A percentile compares a stretch with the other conserved stretches of the same genome.
phyloP scores from a whole-genome alignment of 139 green algal genomes.

The Closterium sp. region DNA sequence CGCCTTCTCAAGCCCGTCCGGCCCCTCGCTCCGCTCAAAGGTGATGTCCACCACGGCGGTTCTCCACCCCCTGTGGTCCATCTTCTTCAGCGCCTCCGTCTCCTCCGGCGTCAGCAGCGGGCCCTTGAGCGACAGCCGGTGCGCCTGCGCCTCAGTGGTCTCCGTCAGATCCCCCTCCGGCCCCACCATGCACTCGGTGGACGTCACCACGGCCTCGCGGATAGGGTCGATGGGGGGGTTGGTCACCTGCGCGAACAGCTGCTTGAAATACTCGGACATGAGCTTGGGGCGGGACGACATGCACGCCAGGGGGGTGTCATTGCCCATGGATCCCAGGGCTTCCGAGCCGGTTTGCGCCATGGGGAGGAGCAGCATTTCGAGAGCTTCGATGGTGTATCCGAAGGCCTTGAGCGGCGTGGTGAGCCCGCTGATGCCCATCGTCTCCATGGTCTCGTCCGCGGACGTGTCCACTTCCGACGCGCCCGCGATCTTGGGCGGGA shows the following conservation, averaged over 20 bases:
- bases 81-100: conserved; percentile 65
- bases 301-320: conserved; percentile 84
- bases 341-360: conserved; percentile 75
- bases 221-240: conserved; percentile 97
- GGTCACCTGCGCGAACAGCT: conserved; percentile 96
- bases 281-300: conserved; percentile 78
- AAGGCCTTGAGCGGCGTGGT: conserved; percentile 84
- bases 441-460: conserved; percentile 79
- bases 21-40: conserved; percentile 70
- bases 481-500: conserved; percentile 39
- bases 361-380: conserved; percentile 88
- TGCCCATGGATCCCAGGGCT: conserved; percentile 94
- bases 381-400: conserved; percentile 82
- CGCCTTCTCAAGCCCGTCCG: conserved; percentile 66
- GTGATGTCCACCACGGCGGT: conserved; percentile 81
- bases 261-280: conserved; percentile 95
- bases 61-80: conserved; percentile 49
- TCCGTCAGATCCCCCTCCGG: conserved; percentile 82
- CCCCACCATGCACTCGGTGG: conserved; percentile 83
- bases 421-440: conserved; percentile 76
- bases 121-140: conserved; percentile 74
- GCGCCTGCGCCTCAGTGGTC: conserved; percentile 61
- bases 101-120: conserved; percentile 80
- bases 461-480: conserved; percentile 7
- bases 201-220: conserved; percentile 90